A percentile compares a stretch with the other conserved stretches of the same genome.
Conservation (phyloP, 2,329 filamentous ascomycete species). For the Byssothecium circinans region DNA sequence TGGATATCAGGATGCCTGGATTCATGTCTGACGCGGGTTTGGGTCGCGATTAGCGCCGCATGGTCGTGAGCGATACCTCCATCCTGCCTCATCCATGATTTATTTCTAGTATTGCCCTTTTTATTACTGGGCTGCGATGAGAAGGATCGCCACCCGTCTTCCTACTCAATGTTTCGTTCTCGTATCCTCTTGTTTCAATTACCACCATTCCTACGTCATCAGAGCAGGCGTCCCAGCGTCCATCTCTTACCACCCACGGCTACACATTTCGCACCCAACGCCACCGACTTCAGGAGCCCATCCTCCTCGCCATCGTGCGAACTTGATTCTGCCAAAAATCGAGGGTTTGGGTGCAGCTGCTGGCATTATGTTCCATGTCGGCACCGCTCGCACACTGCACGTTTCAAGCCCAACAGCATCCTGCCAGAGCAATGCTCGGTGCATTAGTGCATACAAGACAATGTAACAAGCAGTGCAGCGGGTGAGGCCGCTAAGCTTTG, state of each 20-base stretch:
- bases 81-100: no score
- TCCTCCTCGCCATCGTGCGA: neutral
- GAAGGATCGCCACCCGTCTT: neutral
- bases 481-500: conserved; percentile 15
- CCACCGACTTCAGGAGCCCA: conserved; percentile 1
- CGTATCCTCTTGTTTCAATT: neutral
- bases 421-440: conserved; percentile 17
- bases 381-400: conserved; percentile 19
- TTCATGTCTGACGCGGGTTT: no score
- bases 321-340: conserved; percentile 5
- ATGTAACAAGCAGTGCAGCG: conserved; percentile 26
- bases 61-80: no score
- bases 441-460: conserved; percentile 8
- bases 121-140: neutral
- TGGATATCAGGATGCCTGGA: no score
- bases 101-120: neutral
- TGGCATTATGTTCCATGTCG: conserved; percentile 20
- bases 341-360: conserved; percentile 7
- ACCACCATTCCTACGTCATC: conserved; percentile 3
- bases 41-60: no score
- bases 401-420: conserved; percentile 32
- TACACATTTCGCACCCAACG: neutral
- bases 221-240: neutral
- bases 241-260: neutral
- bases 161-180: conserved; percentile 2